A percentile compares a stretch with the other conserved stretches of the same genome.
Evolutionary conservation across 495 filamentous ascomycete genomes (phyloP).

Genomic region (Usnea hakonensis): DNA sequence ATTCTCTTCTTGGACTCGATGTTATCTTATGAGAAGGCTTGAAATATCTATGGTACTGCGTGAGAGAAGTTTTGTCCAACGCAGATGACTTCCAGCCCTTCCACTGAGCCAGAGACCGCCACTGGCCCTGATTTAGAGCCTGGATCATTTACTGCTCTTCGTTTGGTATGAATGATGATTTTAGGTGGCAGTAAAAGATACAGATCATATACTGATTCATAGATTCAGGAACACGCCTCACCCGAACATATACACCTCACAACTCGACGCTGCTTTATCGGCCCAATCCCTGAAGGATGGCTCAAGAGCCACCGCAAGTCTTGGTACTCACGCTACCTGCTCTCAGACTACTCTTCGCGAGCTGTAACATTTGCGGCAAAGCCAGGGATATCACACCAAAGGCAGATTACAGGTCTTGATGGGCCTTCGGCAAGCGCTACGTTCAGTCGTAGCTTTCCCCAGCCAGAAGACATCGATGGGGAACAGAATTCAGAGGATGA

Average conservation of each 20-base stretch:
- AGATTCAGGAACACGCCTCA: conserved; percentile 49
- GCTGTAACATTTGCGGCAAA: conserved; percentile 47
- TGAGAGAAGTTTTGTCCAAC: background rate
- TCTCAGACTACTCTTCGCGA: conserved; percentile 51
- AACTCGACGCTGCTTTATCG: conserved; percentile 57
- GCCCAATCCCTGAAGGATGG: conserved; percentile 62
- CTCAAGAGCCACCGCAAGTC: conserved; percentile 55
- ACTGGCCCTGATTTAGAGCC: conserved; percentile 23
- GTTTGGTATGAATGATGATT: conserved; percentile 37
- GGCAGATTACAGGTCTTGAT: conserved; percentile 34
- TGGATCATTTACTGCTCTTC: conserved; percentile 46
- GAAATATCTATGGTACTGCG: background rate
- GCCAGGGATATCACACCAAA: conserved; percentile 35
- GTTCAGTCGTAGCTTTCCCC: conserved; percentile 35
- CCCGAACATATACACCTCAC: conserved; percentile 57
- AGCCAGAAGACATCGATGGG: conserved; percentile 33
- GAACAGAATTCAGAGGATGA: conserved; percentile 21
- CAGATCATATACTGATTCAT: background rate
- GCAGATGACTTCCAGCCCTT: conserved; percentile 14
- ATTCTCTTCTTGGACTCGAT: background rate
- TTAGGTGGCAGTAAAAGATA: background rate
- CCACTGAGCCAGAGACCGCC: background rate
- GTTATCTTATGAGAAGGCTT: background rate
- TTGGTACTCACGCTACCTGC: conserved; percentile 52
- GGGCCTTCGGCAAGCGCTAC: conserved; percentile 34